These are phyloP conservation scores for Botryotinia calthae DNA, from an alignment of 2,329 filamentous ascomycete species.

Conservation along the genomic window DNA sequence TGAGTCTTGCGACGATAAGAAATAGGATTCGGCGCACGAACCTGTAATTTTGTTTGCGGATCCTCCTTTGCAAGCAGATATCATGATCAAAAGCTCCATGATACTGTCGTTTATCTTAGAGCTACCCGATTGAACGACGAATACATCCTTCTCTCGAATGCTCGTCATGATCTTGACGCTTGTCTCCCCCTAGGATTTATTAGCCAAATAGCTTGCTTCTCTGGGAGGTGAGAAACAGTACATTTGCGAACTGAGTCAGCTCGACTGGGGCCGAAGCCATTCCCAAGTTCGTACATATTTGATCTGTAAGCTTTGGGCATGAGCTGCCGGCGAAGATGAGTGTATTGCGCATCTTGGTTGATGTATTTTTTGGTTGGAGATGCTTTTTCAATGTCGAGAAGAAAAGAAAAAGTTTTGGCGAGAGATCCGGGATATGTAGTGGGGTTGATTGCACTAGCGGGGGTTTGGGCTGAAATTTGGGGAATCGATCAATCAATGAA, in stretches of 20 bases:
- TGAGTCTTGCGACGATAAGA: not conserved
- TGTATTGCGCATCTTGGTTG: slow-evolving; percentile 56
- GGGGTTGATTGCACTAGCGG: not conserved
- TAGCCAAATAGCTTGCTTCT: slow-evolving; percentile 27
- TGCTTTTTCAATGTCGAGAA: slow-evolving; percentile 18
- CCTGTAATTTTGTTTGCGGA: slow-evolving; percentile 96
- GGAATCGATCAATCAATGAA: not conserved
- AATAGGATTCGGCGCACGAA: slow-evolving; percentile 45
- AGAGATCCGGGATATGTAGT: not conserved
- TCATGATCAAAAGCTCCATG: slow-evolving; percentile 99
- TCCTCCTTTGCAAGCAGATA: slow-evolving; percentile 95
- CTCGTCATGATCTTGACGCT: slow-evolving; percentile 67
- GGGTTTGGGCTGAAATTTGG: not conserved
- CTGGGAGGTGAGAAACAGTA: slow-evolving; percentile 41
- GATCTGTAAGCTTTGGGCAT: slow-evolving; percentile 60
- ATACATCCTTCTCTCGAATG: slow-evolving; percentile 97
- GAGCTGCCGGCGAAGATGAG: slow-evolving; percentile 67
- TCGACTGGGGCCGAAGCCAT: slow-evolving; percentile 63
- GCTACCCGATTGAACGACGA: slow-evolving; percentile 96
- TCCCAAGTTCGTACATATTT: slow-evolving; percentile 67
- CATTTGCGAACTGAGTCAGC: slow-evolving; percentile 69
- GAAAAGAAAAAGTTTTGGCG: slow-evolving; percentile 19
- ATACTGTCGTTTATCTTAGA: slow-evolving; percentile 96
- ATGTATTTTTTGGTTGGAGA: not conserved
- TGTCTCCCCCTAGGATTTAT: slow-evolving; percentile 58